These are phyloP conservation scores for Lachancea fermentati DNA, from an alignment of 805 yeast species.

Conservation along the genomic window DNA sequence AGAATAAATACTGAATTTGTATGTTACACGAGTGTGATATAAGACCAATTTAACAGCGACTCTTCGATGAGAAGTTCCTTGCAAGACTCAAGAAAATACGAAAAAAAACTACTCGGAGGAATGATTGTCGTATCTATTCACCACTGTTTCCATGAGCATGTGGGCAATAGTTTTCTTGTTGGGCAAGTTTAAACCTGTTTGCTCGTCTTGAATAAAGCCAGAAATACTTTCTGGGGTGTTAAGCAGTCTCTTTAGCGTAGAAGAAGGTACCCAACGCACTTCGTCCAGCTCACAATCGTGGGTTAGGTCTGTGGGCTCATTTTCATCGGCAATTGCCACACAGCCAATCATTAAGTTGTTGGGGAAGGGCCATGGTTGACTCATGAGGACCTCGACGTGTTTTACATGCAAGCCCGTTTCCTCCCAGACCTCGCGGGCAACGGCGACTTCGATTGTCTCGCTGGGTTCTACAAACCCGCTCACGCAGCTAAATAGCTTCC, in stretches of 20 bases:
- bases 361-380: slow-evolving; percentile 99
- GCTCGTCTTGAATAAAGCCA: slow-evolving; percentile 9
- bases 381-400: slow-evolving; percentile 53
- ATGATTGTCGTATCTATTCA: too few relatives aligned
- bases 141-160: slow-evolving; percentile 20
- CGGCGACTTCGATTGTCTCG: slow-evolving; percentile 85
- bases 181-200: slow-evolving; percentile 15
- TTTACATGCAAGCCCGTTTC: slow-evolving; percentile 74
- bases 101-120: too few relatives aligned
- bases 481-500: slow-evolving; percentile 74
- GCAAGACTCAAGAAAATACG: too few relatives aligned
- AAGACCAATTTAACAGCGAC: too few relatives aligned
- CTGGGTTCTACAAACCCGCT: slow-evolving; percentile 97
- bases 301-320: slow-evolving; percentile 61
- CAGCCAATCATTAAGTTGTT: slow-evolving; percentile 93
- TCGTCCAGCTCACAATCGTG: slow-evolving; percentile 84
- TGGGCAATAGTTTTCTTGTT: slow-evolving; percentile 27
- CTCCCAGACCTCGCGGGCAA: slow-evolving; percentile 88
- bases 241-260: slow-evolving; percentile 35
- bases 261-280: slow-evolving; percentile 76
- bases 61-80: too few relatives aligned
- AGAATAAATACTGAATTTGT: too few relatives aligned
- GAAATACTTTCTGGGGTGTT: slow-evolving; percentile 3
- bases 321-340: slow-evolving; percentile 62
- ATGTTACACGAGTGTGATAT: too few relatives aligned